phyloP scores from a whole-genome alignment of 148 eudicot species.

The Nepenthes mirabilis region DNA sequence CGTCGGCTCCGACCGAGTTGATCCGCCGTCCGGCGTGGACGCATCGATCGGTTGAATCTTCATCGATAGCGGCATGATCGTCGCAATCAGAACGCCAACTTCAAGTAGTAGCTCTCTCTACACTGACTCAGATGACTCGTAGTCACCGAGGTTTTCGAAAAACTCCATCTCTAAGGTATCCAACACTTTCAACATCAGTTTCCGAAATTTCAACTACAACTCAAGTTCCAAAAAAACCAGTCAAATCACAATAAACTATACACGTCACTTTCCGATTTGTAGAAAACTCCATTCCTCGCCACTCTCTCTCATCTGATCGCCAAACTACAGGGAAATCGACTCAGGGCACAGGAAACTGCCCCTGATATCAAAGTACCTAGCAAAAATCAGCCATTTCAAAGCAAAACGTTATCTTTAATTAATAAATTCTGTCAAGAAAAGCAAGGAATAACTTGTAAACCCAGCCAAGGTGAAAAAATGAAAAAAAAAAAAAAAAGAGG shows the following conservation, averaged over 20 bases:
- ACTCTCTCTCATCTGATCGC: too few species aligned
- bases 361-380: too few species aligned
- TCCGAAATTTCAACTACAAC: constrained; percentile 12
- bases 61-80: constrained; percentile 51
- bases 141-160: neutral
- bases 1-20: constrained; percentile 2
- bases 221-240: constrained; percentile 1
- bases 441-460: constrained; percentile 48
- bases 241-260: neutral
- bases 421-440: constrained; percentile 5
- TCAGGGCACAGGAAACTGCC: too few species aligned
- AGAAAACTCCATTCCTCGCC: too few species aligned
- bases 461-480: constrained; percentile 11
- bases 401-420: neutral
- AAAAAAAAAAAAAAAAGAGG: neutral
- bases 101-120: neutral
- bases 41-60: constrained; percentile 71
- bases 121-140: constrained; percentile 13
- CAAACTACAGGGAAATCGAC: too few species aligned
- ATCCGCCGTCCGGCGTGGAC: neutral
- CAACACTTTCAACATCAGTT: neutral
- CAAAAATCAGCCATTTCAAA: too few species aligned
- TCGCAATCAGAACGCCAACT: neutral
- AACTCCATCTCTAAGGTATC: neutral
- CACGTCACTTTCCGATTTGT: too few species aligned